Evolutionary conservation across 495 filamentous ascomycete species (phyloP).

Genomic region (Talaromyces thailandensis): DNA sequence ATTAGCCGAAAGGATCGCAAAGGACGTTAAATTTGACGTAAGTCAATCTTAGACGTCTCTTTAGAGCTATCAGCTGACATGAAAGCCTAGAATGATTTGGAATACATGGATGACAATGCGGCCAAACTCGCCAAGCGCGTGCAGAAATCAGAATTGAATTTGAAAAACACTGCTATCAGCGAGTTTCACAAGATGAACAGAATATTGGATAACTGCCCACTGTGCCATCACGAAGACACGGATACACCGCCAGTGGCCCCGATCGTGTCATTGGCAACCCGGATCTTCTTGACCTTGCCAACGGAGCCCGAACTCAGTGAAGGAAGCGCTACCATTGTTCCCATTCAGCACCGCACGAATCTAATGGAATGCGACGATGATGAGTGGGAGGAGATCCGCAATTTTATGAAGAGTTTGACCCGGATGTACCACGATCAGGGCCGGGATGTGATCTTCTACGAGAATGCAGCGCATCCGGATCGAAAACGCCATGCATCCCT

Average conservation of each 20-base stretch:
- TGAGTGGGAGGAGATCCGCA: conserved; percentile 97
- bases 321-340: conserved; percentile 79
- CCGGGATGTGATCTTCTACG: conserved; percentile 91
- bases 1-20: conserved; percentile 84
- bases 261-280: conserved; percentile 78
- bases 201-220: conserved; percentile 78
- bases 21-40: conserved; percentile 81
- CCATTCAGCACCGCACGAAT: conserved; percentile 81
- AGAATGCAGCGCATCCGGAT: conserved; percentile 80
- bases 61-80: conserved; percentile 19
- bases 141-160: conserved; percentile 77
- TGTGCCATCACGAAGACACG: conserved; percentile 89
- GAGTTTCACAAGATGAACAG: conserved; percentile 88
- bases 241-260: conserved; percentile 78
- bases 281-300: conserved; percentile 81
- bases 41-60: conserved; percentile 11
- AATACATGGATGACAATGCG: conserved; percentile 97
- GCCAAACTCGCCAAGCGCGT: conserved; percentile 82
- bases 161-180: conserved; percentile 78
- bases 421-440: conserved; percentile 89
- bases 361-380: conserved; percentile 96
- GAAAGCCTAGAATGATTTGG: conserved; percentile 60
- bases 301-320: conserved; percentile 81
- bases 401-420: conserved; percentile 96
- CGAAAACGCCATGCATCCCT: conserved; percentile 78